These are phyloP conservation scores for Fistulinella cinereoalba DNA, from an alignment of 1,284 basidiomycete genomes.

Conservation along the genomic window DNA sequence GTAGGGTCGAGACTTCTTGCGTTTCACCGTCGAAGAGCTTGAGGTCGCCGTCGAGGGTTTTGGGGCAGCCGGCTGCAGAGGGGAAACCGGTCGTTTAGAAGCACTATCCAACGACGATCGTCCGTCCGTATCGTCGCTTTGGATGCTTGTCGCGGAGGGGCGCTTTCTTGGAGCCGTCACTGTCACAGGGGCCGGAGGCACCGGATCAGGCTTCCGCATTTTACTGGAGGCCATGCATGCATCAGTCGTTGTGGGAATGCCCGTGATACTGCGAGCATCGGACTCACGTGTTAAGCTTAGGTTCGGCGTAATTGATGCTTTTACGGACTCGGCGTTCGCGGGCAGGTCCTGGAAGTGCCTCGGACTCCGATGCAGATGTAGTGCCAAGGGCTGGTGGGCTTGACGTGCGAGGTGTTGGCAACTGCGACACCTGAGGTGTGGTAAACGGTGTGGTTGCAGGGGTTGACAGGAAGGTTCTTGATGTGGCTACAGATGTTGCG, in stretches of 20 bases:
- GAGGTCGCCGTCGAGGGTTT: conserved; percentile 30
- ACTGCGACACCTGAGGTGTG: conserved; percentile 31
- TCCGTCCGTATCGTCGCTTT: conserved; percentile 26
- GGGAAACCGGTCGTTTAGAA: conserved; percentile 18
- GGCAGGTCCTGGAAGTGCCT: conserved; percentile 38
- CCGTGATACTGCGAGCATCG: conserved; percentile 1
- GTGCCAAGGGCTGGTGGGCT: conserved; percentile 45
- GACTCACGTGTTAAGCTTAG: conserved; percentile 84
- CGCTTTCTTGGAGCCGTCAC: conserved; percentile 33
- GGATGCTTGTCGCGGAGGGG: conserved; percentile 26
- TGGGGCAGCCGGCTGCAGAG: conserved; percentile 25
- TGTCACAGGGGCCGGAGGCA: conserved; percentile 33
- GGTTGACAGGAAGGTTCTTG: conserved; percentile 42
- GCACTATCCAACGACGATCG: conserved; percentile 29
- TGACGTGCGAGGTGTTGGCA: conserved; percentile 46
- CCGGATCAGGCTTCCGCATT: conserved; percentile 83
- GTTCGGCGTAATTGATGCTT: conserved; percentile 86
- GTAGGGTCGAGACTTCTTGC: conserved; percentile 52
- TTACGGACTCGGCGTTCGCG: conserved; percentile 71
- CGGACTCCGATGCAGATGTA: conserved; percentile 36
- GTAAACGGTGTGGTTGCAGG: conserved; percentile 42
- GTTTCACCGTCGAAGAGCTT: conserved; percentile 38
- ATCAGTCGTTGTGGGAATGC: conserved; percentile 10
- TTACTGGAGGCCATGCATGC: conserved; percentile 49
- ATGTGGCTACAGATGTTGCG: conserved; percentile 36